Conservation (phyloP, 352 stramenopile genomes). For the Pythium scleroteichum region DNA sequence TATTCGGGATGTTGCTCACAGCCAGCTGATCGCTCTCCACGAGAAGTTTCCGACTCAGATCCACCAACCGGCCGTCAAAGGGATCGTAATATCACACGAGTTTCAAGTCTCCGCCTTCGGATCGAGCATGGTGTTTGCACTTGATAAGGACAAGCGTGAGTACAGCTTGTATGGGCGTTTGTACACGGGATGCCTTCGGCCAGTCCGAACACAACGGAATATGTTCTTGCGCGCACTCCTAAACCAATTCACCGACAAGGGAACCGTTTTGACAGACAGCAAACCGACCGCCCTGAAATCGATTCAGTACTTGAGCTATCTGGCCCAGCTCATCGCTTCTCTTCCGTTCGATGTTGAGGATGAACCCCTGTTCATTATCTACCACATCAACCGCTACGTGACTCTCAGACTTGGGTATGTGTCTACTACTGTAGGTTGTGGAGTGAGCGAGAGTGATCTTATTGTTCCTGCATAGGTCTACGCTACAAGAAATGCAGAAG, state of each 20-base stretch:
- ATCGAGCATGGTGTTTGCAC: constrained; percentile 41
- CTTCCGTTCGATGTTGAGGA: constrained; percentile 83
- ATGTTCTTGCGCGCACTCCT: constrained; percentile 71
- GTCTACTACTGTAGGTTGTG: too few species aligned
- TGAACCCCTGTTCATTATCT: constrained; percentile 86
- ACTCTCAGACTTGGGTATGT: constrained; percentile 81
- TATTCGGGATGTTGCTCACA: constrained; percentile 70
- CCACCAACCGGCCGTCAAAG: constrained; percentile 53
- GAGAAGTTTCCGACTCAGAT: constrained; percentile 61
- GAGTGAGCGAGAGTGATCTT: constrained; percentile 3
- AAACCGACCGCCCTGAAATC: constrained; percentile 27
- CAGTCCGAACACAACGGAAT: constrained; percentile 39
- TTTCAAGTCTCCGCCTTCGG: constrained; percentile 71
- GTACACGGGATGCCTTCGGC: constrained; percentile 65
- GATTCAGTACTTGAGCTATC: constrained; percentile 77
- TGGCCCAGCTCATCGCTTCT: constrained; percentile 63
- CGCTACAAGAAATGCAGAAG: constrained; percentile 57
- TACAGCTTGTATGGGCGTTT: constrained; percentile 74
- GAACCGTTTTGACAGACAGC: constrained; percentile 36
- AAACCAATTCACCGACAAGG: constrained; percentile 68
- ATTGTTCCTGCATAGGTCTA: constrained; percentile 32
- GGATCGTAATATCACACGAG: constrained; percentile 59
- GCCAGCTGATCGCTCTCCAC: constrained; percentile 59
- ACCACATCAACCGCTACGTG: constrained; percentile 81
- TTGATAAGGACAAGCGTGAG: constrained; percentile 71